phyloP scores from a whole-genome alignment of 352 stramenopile genomes.

The Elongisporangium anandrum region DNA sequence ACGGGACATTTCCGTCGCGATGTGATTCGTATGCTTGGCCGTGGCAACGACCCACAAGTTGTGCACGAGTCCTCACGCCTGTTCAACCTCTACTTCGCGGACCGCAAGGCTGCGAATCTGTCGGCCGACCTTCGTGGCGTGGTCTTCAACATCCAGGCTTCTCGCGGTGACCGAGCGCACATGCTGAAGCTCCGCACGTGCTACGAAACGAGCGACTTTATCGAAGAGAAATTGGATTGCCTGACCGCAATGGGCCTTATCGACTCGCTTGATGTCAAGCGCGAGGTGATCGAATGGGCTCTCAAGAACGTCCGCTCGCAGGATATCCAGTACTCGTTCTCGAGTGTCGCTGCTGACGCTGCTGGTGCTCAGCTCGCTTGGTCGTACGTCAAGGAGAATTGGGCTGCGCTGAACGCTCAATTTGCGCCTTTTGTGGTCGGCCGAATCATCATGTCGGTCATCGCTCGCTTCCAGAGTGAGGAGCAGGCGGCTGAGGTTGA shows the following conservation, averaged over 20 bases:
- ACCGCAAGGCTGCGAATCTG: slow-evolving; percentile 33
- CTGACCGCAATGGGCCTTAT: slow-evolving; percentile 66
- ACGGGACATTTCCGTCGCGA: slow-evolving; percentile 63
- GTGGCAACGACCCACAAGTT: slow-evolving; percentile 45
- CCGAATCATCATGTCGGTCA: slow-evolving; percentile 58
- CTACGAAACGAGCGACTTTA: slow-evolving; percentile 75
- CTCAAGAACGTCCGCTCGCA: slow-evolving; percentile 70
- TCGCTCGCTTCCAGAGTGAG: slow-evolving; percentile 65
- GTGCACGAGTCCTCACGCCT: slow-evolving; percentile 44
- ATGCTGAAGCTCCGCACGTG: slow-evolving; percentile 41
- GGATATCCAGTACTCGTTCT: slow-evolving; percentile 80
- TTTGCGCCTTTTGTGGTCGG: slow-evolving; percentile 61
- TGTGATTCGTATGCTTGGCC: slow-evolving; percentile 66
- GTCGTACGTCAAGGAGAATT: slow-evolving; percentile 74
- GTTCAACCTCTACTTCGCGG: slow-evolving; percentile 55
- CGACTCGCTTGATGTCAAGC: slow-evolving; percentile 53
- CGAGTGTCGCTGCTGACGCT: slow-evolving; percentile 59
- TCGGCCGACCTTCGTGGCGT: slow-evolving; percentile 57
- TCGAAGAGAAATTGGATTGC: slow-evolving; percentile 79
- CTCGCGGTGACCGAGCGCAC: slow-evolving; percentile 37
- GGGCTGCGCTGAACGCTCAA: slow-evolving; percentile 55
- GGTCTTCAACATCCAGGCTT: slow-evolving; percentile 55
- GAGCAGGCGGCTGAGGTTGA: slow-evolving; percentile 48
- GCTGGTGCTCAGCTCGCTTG: slow-evolving; percentile 49
- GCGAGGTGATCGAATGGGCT: slow-evolving; percentile 61